Evolutionary conservation across 2,329 filamentous ascomycete species (phyloP), one percentile per base, ranked within the genome.

Genomic region (Phaeomoniella chlamydospora): DNA sequence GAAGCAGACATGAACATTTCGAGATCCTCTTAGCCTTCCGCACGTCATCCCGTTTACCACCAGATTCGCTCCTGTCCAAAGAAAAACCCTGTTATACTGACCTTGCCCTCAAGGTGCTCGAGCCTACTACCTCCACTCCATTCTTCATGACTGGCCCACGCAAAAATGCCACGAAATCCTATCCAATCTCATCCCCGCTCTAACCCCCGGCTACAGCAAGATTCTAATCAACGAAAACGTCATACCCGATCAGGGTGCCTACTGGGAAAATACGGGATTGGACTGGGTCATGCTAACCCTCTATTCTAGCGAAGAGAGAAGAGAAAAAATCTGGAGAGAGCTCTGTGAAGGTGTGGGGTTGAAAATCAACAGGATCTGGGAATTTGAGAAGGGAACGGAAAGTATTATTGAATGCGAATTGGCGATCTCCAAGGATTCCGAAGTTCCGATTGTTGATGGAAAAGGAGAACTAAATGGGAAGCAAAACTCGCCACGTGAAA

Each of bases 91-190:
- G 13, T 29, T 13, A 10, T 29, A 29, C 10, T 10, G 13, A 10
- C 13, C 13, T 10, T 29, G 10, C 13, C 10, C 13, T 29, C 22
- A 5, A 57, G 56, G 53, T 13, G 52, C 49, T 16, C 54, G 54
- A 3, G 53, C 51, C 2, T 65, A 63, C 43, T 64, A 55, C 40
- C 48, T 63, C 48, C 58, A 62, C 37, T 54, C 52, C 2, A 48
- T 63, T 3, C 47, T 64, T 1, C 59, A 66, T 33, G 58, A 65
- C 40, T 64, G 57, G 55, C 49, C 54, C 0, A 55, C 62, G n/a
- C 47, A 51, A 4, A 47, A 52, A 9, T 53, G 50, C 15, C 41
- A 45, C 10, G 31, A 48, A 9, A 51, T 63, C 5, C 45, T 64
- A 1, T 15, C 16, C 0, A 45, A 53, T 6, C 34, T 57, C 41